Conservation (phyloP, 2,329 filamentous ascomycete species). For the Cercospora sesami region DNA sequence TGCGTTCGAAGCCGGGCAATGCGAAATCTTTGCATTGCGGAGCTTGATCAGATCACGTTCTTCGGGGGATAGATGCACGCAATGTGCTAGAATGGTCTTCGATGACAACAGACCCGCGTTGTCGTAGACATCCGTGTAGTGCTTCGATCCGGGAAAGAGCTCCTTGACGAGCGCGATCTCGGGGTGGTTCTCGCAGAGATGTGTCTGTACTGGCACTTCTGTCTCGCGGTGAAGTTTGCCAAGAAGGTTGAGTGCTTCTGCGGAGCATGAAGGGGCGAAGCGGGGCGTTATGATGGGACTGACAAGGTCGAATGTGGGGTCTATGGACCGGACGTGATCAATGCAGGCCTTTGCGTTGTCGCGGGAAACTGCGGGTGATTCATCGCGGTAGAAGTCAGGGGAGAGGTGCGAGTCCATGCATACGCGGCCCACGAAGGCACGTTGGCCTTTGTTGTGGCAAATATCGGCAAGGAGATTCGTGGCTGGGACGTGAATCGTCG, state of each 20-base stretch:
- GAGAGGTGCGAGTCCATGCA: slow-evolving; percentile 80
- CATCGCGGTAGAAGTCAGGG: slow-evolving; percentile 79
- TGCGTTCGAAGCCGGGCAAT: slow-evolving; percentile 86
- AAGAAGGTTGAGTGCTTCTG: slow-evolving; percentile 60
- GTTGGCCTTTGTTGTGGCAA: slow-evolving; percentile 75
- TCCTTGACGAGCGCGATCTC: slow-evolving; percentile 71
- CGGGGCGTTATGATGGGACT: slow-evolving; percentile 76
- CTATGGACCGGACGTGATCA: slow-evolving; percentile 63
- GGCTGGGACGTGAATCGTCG: slow-evolving; percentile 78
- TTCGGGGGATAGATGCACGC: slow-evolving; percentile 67
- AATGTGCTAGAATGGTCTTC: slow-evolving; percentile 82
- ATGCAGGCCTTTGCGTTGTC: slow-evolving; percentile 44
- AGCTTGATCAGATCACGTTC: slow-evolving; percentile 66
- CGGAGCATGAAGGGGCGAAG: slow-evolving; percentile 59
- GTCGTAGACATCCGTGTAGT: slow-evolving; percentile 82
- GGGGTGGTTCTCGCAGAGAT: slow-evolving; percentile 77
- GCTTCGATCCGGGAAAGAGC: slow-evolving; percentile 64
- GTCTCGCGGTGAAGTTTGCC: slow-evolving; percentile 64
- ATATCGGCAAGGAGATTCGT: slow-evolving; percentile 91
- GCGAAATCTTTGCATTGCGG: slow-evolving; percentile 67
- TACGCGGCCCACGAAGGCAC: slow-evolving; percentile 88
- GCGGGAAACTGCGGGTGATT: slow-evolving; percentile 62
- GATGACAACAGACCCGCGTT: slow-evolving; percentile 65
- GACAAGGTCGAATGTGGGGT: slow-evolving; percentile 65
- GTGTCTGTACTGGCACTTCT: slow-evolving; percentile 75